Evolutionary conservation across 352 stramenopile genomes (phyloP), one percentile per base, ranked within the genome.

Genomic region (Phytophthora crassamura): DNA sequence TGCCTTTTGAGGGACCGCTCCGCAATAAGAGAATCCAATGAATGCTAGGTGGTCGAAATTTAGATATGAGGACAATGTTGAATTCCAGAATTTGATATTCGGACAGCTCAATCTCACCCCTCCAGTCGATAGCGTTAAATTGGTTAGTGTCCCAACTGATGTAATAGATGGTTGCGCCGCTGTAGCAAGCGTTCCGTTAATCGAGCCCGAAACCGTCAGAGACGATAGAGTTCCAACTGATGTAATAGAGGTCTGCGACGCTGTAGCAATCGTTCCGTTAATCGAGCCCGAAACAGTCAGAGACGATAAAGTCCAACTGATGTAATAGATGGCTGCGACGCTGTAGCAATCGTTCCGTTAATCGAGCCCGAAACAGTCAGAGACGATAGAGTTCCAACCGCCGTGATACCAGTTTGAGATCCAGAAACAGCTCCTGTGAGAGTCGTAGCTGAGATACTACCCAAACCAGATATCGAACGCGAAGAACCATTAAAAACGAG

Each of bases 31-130:
- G n/a, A n/a, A n/a, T n/a, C n/a, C n/a, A n/a, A n/a, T n/a, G n/a
- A n/a, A n/a, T n/a, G 41, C 41, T 47, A 47, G n/a, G n/a, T 32
- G 41, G n/a, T 33, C 18, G 41, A 47, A 47, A n/a, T 47, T 34
- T 3, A 32, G 16, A 47, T 47, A 47, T 20, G n/a, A 22, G 10
- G 46, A 32, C 33, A n/a, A 16, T 20, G 16, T 42, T 32, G 30
- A 41, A 28, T 54, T 54, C 33, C 32, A 47, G 7, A 47, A 47
- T 47, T 47, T 47, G 41, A 47, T 22, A 32, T 47, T 47, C 41
- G 41, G 41, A 10, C 7, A 25, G 3, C 9, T 2, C 2, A 47
- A 34, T 34, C 41, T 20, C 6, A 16, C 18, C 10, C 20, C 20
- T 30, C 1, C 41, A 15, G 41, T 48, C 2, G 16, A 43, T 18